Evolutionary conservation across 2,329 filamentous ascomycete genomes (phyloP), one percentile per base, ranked within the genome.

Genomic region (Colletotrichum filicis): DNA sequence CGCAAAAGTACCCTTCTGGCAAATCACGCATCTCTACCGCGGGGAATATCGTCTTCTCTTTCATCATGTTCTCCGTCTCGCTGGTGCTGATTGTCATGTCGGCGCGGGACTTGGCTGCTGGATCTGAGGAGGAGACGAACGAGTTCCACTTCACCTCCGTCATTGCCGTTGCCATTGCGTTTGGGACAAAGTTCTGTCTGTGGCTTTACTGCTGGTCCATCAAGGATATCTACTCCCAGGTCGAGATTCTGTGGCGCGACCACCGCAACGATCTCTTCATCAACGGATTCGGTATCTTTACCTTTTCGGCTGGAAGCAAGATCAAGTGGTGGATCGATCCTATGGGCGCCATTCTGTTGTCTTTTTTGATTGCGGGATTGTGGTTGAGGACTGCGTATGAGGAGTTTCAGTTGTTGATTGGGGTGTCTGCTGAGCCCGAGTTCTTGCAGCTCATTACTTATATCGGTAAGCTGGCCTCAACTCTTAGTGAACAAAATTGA

Each of bases 261-360:
- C 97, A 99, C 85, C 92, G 97, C 74, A 99, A 99, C 80, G 97
- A 99, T 80, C 87, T 99, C n/a, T 88, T 98, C 78, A 95, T 99
- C 88, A 99, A 98, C 82, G 95, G 95, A 66, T 95, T 97, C 77
- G 95, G 93, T 90, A 92, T 98, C 75, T 83, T 98, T 67, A 98
- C 95, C 1, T 96, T 94, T 3, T 92, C 98, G n/a, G 94, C 95
- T 68, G 97, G 97, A 42, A 91, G 92, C 75, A 97, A 97, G 86
- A 87, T 98, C 26, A 86, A 87, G 73, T 98, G 96, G 96, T 98
- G 95, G 94, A 92, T 99, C 76, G 97, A 99, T 83, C 95, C 97
- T 0, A 91, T 94, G 85, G 97, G 97, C 56, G 96, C 97, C 78
- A 93, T 98, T 77, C 82, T 97, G 22, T 87, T 98, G 46, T 97